phyloP scores from a whole-genome alignment of 805 yeast genomes.

The Candida sphagnicola region DNA sequence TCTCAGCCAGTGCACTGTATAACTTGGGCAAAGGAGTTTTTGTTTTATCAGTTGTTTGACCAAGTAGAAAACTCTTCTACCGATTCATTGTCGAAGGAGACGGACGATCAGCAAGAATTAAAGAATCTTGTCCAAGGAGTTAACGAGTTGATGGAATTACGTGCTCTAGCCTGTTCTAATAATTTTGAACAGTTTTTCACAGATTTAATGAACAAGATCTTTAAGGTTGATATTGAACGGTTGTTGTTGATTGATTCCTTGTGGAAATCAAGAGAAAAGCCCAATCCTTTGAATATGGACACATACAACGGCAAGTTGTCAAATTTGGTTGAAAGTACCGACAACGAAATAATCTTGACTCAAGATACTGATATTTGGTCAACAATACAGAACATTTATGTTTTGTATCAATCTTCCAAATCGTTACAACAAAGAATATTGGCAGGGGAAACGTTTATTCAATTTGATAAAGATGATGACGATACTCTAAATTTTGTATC shows the following conservation, averaged over 20 bases:
- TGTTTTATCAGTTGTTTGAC: slow-evolving; percentile 77
- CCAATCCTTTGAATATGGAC: slow-evolving; percentile 52
- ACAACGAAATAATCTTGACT: slow-evolving; percentile 19
- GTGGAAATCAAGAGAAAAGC: slow-evolving; percentile 72
- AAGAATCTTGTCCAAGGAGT: slow-evolving; percentile 62
- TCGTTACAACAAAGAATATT: slow-evolving; percentile 48
- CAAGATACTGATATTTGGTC: slow-evolving; percentile 55
- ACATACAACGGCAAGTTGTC: slow-evolving; percentile 12
- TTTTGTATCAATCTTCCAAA: slow-evolving; percentile 47
- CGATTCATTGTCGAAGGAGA: slow-evolving; percentile 18
- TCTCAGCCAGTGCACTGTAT: slow-evolving; percentile 94
- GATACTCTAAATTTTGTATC: slow-evolving; percentile 87
- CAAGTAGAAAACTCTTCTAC: slow-evolving; percentile 31
- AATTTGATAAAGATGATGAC: slow-evolving; percentile 92
- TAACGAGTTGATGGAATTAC: slow-evolving; percentile 51
- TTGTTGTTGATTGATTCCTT: slow-evolving; percentile 65
- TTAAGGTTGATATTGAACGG: slow-evolving; percentile 72
- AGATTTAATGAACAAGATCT: slow-evolving; percentile 57
- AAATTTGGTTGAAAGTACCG: slow-evolving; percentile 8
- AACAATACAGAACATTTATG: slow-evolving; percentile 56
- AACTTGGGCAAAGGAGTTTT: slow-evolving; percentile 94
- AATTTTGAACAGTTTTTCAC: slow-evolving; percentile 17
- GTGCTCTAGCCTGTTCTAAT: slow-evolving; percentile 12
- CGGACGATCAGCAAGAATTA: slow-evolving; percentile 58
- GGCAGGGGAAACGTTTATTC: slow-evolving; percentile 35